phyloP scores from a whole-genome alignment of 352 stramenopile species.

The Phytopythium mirpurense region DNA sequence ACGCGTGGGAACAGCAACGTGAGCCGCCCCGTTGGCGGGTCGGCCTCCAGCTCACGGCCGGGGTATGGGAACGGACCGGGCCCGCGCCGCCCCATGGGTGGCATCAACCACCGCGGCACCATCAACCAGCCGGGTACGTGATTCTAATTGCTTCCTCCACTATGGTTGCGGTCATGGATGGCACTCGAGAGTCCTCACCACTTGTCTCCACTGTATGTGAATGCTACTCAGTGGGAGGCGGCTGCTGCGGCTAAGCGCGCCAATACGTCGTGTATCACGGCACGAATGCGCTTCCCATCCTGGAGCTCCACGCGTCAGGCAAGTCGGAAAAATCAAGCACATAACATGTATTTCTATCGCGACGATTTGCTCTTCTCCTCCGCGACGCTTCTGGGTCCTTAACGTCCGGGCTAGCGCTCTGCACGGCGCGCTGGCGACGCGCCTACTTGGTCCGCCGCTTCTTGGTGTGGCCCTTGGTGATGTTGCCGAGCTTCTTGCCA shows the following conservation, averaged over 20 bases:
- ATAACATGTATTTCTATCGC: slow-evolving; percentile 19
- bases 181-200: no score
- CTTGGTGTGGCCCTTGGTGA: slow-evolving; percentile 68
- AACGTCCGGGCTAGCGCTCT: neutral
- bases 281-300: neutral
- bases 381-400: slow-evolving; percentile 4
- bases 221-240: slow-evolving; percentile 39
- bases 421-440: slow-evolving; percentile 1
- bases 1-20: slow-evolving; percentile 31
- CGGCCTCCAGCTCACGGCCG: slow-evolving; percentile 11
- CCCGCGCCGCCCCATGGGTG: slow-evolving; percentile 50
- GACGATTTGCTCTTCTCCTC: slow-evolving; percentile 4
- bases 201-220: no score
- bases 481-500: slow-evolving; percentile 58
- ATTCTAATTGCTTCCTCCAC: no score
- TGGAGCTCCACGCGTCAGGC: no score
- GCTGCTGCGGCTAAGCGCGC: slow-evolving; percentile 39
- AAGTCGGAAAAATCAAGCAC: neutral
- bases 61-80: slow-evolving; percentile 12
- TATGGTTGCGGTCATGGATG: no score
- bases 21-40: slow-evolving; percentile 9
- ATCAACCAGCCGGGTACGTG: slow-evolving; percentile 58
- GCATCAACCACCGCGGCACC: slow-evolving; percentile 38
- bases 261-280: neutral
- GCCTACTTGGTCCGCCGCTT: slow-evolving; percentile 56